Evolutionary conservation across 2,329 filamentous ascomycete species (phyloP), one percentile per base, ranked within the genome.

Genomic region (Aspergillaceae sp.): DNA sequence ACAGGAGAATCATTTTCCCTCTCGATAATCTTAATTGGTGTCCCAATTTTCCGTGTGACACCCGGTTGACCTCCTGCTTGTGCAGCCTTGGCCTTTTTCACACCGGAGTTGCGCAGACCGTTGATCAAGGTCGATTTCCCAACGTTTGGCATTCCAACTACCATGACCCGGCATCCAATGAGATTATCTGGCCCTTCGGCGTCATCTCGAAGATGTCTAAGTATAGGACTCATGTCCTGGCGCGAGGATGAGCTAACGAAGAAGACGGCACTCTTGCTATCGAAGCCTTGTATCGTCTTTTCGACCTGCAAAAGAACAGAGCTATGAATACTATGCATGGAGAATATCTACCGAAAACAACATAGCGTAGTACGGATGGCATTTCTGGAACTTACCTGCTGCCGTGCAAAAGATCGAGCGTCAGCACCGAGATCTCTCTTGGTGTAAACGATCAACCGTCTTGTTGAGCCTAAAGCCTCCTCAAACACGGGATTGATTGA

Each of bases 131-230:
- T 89, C 41, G 87, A 94, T 69, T 98, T 98, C 33, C 92, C 92
- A 0, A 95, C 87, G 62, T 98, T 98, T 33, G 92, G 92, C 90
- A 98, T 96, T 46, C 92, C 92, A 9, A 97, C 90, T 1, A 97
- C 80, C 65, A 98, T 78, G 47, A 89, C 79, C 42, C 89, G 80
- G 55, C 88, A 78, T n/a, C 89, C 90, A 5, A 86, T 83, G n/a
- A 97, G 70, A 26, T 78, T 59, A 48, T 65, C 63, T 37, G 64
- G 57, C 32, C 55, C 59, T 38, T 53, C 51, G 10, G 59, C 58
- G 45, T 65, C 58, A 11, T 55, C 46, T 47, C 56, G 57, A 43
- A 67, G 48, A 47, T 65, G 56, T 51, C 56, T 60, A 29, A 68
- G 52, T 35, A 69, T 62, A 6, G 60, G 51, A 35, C 46, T 56